Evolutionary conservation across 78 protist species (phyloP), one percentile per base, ranked within the genome.

Genomic region (Planoprotostelium fungivorum): DNA sequence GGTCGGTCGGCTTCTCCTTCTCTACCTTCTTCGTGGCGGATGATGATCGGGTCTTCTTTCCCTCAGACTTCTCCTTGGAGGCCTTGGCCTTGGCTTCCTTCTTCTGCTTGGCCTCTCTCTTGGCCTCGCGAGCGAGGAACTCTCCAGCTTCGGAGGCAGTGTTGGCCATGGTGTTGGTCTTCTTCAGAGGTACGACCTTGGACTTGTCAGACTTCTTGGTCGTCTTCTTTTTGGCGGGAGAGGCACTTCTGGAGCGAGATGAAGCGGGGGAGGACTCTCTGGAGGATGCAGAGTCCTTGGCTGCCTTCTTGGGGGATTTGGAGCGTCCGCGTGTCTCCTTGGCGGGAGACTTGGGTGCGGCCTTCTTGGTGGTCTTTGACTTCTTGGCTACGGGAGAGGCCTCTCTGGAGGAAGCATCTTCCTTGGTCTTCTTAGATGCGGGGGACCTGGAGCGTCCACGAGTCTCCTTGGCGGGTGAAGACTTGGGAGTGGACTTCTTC

Each of bases 11-110:
- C n/a, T n/a, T n/a, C n/a, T n/a, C n/a, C n/a, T n/a, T n/a, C n/a
- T n/a, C n/a, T n/a, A n/a, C n/a, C n/a, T n/a, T n/a, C n/a, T n/a
- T n/a, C n/a, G n/a, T n/a, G n/a, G n/a, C n/a, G n/a, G n/a, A n/a
- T n/a, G n/a, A n/a, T n/a, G n/a, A n/a, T n/a, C n/a, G n/a, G n/a
- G n/a, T n/a, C n/a, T n/a, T n/a, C n/a, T 5, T 51, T 51, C 31
- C 73, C 16, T 51, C 16, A 16, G 73, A 5, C 73, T 51, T 51
- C 73, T 51, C 16, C 16, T 5, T 5, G 5, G 73, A 51, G 73
- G 73, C 73, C 73, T 51, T 51, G 73, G 73, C 73, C 73, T 51
- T 51, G 73, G 73, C 73, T 51, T 51, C 73, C 73, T 51, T 51
- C 73, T 51, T 51, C 73, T 51, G 5, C 16, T 5, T 51, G 73